phyloP scores from a whole-genome alignment of 495 filamentous ascomycete species.

The Sabuloglossum arenarium region DNA sequence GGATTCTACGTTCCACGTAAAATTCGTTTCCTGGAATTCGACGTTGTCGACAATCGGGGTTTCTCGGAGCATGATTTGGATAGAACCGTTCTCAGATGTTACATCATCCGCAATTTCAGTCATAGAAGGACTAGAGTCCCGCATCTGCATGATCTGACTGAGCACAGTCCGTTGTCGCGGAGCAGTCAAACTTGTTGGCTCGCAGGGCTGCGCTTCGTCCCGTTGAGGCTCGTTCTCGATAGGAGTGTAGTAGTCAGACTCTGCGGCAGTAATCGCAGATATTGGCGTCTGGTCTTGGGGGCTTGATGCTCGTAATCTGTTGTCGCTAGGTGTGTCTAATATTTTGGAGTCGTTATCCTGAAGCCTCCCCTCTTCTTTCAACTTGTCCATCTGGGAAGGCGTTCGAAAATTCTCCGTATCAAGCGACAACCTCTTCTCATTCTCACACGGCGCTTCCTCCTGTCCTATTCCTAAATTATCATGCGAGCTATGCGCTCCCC shows the following conservation, averaged over 20 bases:
- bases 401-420: conserved; percentile 5
- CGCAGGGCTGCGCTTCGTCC: conserved; percentile 19
- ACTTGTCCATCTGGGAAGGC: conserved; percentile 7
- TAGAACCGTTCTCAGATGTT: conserved; percentile 32
- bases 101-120: conserved; percentile 10
- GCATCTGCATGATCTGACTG: conserved; percentile 30
- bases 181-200: neutral
- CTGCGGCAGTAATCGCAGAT: conserved; percentile 19
- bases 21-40: neutral
- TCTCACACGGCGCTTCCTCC: neutral
- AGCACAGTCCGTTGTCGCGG: conserved; percentile 24
- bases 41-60: neutral
- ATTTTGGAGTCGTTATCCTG: conserved; percentile 41
- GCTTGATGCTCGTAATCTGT: conserved; percentile 8
- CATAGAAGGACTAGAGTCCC: conserved; percentile 21
- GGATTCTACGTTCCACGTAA: neutral
- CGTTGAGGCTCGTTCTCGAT: conserved; percentile 53
- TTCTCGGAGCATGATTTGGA: conserved; percentile 29
- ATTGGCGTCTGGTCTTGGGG: conserved; percentile 22
- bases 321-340: conserved; percentile 37
- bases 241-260: conserved; percentile 22
- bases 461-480: neutral
- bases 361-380: conserved; percentile 14
- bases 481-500: neutral
- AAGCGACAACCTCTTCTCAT: conserved; percentile 1